phyloP scores from a whole-genome alignment of 2,329 filamentous ascomycete species.

The Phoma sp. region DNA sequence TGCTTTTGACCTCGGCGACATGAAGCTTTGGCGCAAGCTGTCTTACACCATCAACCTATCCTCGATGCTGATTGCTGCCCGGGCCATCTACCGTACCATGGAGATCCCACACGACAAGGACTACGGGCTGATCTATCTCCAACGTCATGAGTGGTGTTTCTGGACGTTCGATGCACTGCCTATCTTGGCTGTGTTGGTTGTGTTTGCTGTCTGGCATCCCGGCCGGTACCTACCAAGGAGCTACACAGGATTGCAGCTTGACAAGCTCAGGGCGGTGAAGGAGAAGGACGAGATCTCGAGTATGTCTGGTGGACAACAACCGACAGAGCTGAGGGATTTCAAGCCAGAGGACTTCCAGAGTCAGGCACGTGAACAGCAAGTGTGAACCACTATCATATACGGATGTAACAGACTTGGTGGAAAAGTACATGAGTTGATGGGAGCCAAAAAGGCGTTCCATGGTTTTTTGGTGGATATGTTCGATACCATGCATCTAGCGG shows the following conservation, averaged over 20 bases:
- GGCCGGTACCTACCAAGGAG: constrained; percentile 41
- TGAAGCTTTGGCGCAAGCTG: constrained; percentile 46
- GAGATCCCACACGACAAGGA: constrained; percentile 59
- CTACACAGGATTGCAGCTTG: constrained; percentile 39
- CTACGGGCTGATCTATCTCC: constrained; percentile 58
- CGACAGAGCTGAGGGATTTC: constrained; percentile 27
- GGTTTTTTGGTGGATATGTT: neutral
- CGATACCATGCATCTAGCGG: constrained; percentile 18
- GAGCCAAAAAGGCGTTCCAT: neutral
- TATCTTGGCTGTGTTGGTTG: constrained; percentile 56
- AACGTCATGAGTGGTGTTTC: constrained; percentile 61
- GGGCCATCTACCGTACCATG: constrained; percentile 62
- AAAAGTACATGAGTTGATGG: neutral
- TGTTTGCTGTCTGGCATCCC: constrained; percentile 61
- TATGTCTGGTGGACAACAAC: constrained; percentile 12
- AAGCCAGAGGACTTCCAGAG: constrained; percentile 35
- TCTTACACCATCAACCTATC: constrained; percentile 46
- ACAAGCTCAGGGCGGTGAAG: constrained; percentile 40
- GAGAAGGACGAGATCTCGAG: constrained; percentile 45
- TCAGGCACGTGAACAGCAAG: constrained; percentile 2
- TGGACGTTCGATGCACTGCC: constrained; percentile 61
- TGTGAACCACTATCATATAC: neutral
- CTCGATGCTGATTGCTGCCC: constrained; percentile 50
- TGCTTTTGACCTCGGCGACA: constrained; percentile 43
- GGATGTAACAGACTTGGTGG: neutral